Conservation (phyloP, 768 basidiomycete genomes). For the Hericium alpestre region DNA sequence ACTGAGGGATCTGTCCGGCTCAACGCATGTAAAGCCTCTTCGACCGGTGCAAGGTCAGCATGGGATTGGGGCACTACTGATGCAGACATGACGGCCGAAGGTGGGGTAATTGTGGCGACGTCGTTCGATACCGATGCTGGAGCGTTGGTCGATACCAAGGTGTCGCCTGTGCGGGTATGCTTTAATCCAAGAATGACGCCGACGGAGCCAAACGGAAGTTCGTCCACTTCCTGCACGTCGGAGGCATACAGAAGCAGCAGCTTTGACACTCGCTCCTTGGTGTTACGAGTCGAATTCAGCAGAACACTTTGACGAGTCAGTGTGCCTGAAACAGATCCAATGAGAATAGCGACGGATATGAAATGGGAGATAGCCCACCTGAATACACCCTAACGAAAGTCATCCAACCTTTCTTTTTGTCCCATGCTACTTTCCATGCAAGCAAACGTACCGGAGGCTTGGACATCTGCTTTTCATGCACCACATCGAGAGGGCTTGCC, state of each 20-base stretch:
- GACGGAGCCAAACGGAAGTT: constrained; percentile 71
- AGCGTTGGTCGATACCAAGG: constrained; percentile 48
- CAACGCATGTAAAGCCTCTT: constrained; percentile 61
- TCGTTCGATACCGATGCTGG: constrained; percentile 25
- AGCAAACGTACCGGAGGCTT: constrained; percentile 50
- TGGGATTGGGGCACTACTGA: constrained; percentile 75
- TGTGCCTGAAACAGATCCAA: constrained; percentile 36
- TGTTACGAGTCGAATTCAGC: constrained; percentile 55
- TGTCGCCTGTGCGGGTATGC: constrained; percentile 81
- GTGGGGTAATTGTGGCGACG: constrained; percentile 59
- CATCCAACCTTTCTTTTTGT: constrained; percentile 81
- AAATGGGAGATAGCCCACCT: constrained; percentile 33
- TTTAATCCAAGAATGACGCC: constrained; percentile 78
- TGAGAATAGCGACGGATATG: constrained; percentile 6
- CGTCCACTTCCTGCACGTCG: constrained; percentile 64
- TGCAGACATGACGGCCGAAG: constrained; percentile 77
- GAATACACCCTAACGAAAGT: constrained; percentile 86
- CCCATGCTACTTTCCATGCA: constrained; percentile 88
- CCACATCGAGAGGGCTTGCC: constrained; percentile 65
- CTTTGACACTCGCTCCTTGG: constrained; percentile 66
- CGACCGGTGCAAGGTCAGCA: constrained; percentile 67
- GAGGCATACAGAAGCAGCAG: constrained; percentile 72
- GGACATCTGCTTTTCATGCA: constrained; percentile 30
- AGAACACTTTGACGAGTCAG: constrained; percentile 52
- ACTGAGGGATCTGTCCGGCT: constrained; percentile 87